Conservation (phyloP, 306 rosid genomes). For the Cucurbita ficifolia region DNA sequence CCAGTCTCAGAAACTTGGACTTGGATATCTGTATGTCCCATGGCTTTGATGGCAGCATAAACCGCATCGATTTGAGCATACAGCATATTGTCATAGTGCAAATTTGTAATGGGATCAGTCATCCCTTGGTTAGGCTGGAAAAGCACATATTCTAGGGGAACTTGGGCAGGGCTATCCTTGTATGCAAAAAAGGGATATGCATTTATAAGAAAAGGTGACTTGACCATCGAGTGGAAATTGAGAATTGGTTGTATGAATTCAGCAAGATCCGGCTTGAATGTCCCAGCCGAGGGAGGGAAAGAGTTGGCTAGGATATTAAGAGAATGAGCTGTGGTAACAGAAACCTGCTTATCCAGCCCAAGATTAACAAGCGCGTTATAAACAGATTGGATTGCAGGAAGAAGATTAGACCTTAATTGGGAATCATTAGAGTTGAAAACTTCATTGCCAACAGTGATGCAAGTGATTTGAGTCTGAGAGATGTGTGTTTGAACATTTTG, state of each 20-base stretch:
- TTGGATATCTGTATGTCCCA: constrained; percentile 52
- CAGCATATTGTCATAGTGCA: constrained; percentile 77
- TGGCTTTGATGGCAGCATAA: constrained; percentile 49
- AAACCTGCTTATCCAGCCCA: constrained; percentile 39
- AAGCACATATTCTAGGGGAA: constrained; percentile 41
- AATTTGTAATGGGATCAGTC: constrained; percentile 44
- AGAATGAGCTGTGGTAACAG: constrained; percentile 60
- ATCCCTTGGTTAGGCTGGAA: constrained; percentile 64
- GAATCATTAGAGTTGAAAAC: constrained; percentile 32
- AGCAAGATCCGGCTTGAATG: constrained; percentile 34
- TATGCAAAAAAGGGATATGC: constrained; percentile 80
- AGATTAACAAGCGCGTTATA: constrained; percentile 38
- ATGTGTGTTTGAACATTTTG: constrained; percentile 35
- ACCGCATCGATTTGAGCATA: constrained; percentile 84
- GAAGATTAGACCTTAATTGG: constrained; percentile 24
- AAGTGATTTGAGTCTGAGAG: constrained; percentile 47
- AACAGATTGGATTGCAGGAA: constrained; percentile 62
- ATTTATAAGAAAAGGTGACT: constrained; percentile 56
- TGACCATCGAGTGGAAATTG: constrained; percentile 35
- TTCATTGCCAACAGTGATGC: constrained; percentile 69
- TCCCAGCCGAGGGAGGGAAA: constrained; percentile 61
- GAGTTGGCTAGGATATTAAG: constrained; percentile 33
- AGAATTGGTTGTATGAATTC: constrained; percentile 45
- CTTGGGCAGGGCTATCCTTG: constrained; percentile 40
- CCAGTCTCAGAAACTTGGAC: constrained; percentile 79